Conservation (phyloP, 2,329 filamentous ascomycete species). For the Sporothrix protearum region DNA sequence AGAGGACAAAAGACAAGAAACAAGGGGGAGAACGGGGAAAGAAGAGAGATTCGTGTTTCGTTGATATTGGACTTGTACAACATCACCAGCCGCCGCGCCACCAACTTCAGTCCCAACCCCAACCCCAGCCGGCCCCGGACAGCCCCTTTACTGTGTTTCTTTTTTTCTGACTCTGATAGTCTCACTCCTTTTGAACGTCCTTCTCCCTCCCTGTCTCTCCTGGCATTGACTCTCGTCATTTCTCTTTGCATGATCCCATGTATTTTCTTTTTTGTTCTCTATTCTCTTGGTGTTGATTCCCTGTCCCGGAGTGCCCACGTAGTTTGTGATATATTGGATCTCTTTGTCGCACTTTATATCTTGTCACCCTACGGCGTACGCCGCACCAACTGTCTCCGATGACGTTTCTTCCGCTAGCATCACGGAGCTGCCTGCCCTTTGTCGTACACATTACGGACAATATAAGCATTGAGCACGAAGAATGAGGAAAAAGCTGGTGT, state of each 20-base stretch:
- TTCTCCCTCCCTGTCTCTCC: neutral
- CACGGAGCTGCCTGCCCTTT: neutral
- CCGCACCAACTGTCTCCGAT: constrained; percentile 1
- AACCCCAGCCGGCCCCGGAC: neutral
- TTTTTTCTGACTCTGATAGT: neutral
- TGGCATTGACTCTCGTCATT: neutral
- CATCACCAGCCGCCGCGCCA: constrained; percentile 14
- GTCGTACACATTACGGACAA: neutral
- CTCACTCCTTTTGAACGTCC: neutral
- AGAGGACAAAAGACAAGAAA: neutral
- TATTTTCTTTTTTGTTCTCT: neutral
- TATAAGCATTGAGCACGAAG: neutral
- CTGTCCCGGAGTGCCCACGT: neutral
- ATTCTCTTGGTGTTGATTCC: neutral
- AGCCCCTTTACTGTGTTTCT: neutral
- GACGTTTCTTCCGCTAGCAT: neutral
- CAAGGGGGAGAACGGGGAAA: neutral
- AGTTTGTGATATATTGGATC: neutral
- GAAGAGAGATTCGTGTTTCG: neutral
- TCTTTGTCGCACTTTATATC: neutral
- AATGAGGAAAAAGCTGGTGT: neutral
- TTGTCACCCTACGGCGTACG: neutral
- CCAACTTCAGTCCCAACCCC: neutral
- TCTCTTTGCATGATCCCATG: neutral
- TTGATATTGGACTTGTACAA: constrained; percentile 16